Evolutionary conservation across 2,329 filamentous ascomycete species (phyloP).

Genomic region (Penicillium griseofulvum): DNA sequence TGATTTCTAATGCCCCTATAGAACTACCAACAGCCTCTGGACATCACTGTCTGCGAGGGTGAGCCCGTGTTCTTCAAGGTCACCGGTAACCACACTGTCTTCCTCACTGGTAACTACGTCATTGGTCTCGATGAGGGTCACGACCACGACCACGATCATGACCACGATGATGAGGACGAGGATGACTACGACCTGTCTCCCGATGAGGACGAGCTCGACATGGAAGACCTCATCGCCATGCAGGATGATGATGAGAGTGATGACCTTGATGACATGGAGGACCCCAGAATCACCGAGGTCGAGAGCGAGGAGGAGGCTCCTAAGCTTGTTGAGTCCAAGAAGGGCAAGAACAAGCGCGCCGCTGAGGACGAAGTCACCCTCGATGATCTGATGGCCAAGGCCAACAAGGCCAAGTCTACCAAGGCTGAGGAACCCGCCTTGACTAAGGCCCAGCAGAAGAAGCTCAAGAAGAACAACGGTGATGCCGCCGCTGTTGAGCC

Average conservation of each 20-base stretch:
- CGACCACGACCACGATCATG: conserved; percentile 51
- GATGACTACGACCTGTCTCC: conserved; percentile 79
- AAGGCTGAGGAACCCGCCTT: conserved; percentile 67
- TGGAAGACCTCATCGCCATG: conserved; percentile 49
- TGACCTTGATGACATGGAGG: conserved; percentile 72
- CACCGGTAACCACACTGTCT: conserved; percentile 82
- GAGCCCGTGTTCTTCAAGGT: conserved; percentile 93
- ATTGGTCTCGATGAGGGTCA: conserved; percentile 61
- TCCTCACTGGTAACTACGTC: conserved; percentile 95
- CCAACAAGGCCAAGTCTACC: conserved; percentile 51
- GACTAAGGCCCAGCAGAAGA: conserved; percentile 97
- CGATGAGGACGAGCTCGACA: conserved; percentile 72
- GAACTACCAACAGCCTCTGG: conserved; percentile 92
- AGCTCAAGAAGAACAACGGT: conserved; percentile 97
- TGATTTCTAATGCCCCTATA: conserved; percentile 39
- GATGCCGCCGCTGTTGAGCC: conserved; percentile 66
- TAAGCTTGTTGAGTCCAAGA: conserved; percentile 49
- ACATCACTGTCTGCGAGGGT: conserved; percentile 84
- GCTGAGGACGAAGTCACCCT: conserved; percentile 70
- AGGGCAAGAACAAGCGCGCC: conserved; percentile 90
- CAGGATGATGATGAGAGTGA: conserved; percentile 63
- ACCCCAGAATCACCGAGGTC: conserved; percentile 81
- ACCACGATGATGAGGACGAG: conserved; percentile 59
- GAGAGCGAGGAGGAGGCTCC: conserved; percentile 72
- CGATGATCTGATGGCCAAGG: conserved; percentile 82